Evolutionary conservation across 1,284 basidiomycete species (phyloP).

Genomic region (Heliocybe sulcata): DNA sequence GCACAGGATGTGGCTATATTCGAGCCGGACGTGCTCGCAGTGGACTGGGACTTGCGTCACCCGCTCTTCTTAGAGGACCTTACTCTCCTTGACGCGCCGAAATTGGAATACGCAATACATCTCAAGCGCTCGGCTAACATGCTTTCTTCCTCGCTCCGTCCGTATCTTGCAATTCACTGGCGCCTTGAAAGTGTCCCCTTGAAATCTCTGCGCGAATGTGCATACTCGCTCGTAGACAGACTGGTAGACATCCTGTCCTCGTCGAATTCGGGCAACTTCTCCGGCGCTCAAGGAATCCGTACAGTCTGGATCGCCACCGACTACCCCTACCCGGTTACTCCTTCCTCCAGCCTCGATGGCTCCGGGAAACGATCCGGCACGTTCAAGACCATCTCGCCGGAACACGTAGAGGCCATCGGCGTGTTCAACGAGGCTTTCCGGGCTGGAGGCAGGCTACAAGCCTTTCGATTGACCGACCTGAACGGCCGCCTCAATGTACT

Average conservation of each 20-base stretch:
- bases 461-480: conserved; percentile 32
- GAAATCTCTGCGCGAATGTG: conserved; percentile 32
- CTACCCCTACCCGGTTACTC: conserved; percentile 25
- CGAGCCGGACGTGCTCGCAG: conserved; percentile 28
- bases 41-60: conserved; percentile 39
- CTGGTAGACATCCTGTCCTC: conserved; percentile 26
- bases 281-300: conserved; percentile 19
- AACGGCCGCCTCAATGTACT: conserved; percentile 3
- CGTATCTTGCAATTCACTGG: conserved; percentile 43
- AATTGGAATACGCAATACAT: conserved; percentile 17
- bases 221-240: conserved; percentile 33
- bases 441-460: conserved; percentile 27
- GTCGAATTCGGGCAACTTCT: conserved; percentile 12
- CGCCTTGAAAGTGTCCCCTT: conserved; percentile 37
- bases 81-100: neutral
- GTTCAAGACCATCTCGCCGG: conserved; percentile 25
- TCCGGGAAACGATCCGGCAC: conserved; percentile 26
- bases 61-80: conserved; percentile 2
- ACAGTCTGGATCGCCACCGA: conserved; percentile 44
- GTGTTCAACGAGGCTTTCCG: conserved; percentile 34
- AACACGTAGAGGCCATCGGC: conserved; percentile 31
- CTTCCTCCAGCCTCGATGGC: neutral
- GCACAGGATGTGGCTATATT: neutral
- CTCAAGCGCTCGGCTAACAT: neutral
- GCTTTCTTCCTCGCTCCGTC: conserved; percentile 14